Evolutionary conservation across 2,329 filamentous ascomycete genomes (phyloP), one percentile per base, ranked within the genome.

Genomic region (Ilyonectria destructans): DNA sequence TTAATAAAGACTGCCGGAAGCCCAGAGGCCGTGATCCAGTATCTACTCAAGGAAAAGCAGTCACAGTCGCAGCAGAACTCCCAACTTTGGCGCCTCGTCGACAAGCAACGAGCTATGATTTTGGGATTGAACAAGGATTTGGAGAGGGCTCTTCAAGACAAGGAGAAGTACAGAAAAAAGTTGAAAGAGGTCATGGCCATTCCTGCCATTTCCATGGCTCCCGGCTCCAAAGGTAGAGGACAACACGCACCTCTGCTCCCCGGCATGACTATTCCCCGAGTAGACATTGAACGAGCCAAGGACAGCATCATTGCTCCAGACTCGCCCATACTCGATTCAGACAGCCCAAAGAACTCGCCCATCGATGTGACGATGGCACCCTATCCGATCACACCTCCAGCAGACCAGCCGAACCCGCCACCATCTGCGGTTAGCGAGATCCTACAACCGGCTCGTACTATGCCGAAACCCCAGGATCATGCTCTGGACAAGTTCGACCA

Each of bases 21-120:
- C 59, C 88, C 95, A 17, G 96, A 99, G 79, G 93, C 93, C 6
- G 92, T 97, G 6, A 94, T 99, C 68, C 89, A 94, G 74, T 94
- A 96, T 76, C 84, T 99, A 57, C 84, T 98, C 71, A 97, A 93
- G 79, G 96, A 99, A 79, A 98, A 98, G 80, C 91, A 96, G 70
- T 93, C 94, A 56, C 93, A 95, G 62, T 90, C 93, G 6, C 92
- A 94, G 73, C 96, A 98, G 78, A 98, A 98, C 79, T 87, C 91
- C 19, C 96, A 99, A 80, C 84, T 99, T 76, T 99, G 96, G 96
- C 92, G 95, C 58, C 84, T 99, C 54, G 95, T 99, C 57, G 96
- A 98, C 80, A 98, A 99, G 84, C 96, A 99, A 81, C 89, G 96
- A 69, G 91, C 94, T 17, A 95, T 99, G 91, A 95, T 99, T 62